Conservation (phyloP, 768 basidiomycete genomes). For the Xanthoconium purpureum region DNA sequence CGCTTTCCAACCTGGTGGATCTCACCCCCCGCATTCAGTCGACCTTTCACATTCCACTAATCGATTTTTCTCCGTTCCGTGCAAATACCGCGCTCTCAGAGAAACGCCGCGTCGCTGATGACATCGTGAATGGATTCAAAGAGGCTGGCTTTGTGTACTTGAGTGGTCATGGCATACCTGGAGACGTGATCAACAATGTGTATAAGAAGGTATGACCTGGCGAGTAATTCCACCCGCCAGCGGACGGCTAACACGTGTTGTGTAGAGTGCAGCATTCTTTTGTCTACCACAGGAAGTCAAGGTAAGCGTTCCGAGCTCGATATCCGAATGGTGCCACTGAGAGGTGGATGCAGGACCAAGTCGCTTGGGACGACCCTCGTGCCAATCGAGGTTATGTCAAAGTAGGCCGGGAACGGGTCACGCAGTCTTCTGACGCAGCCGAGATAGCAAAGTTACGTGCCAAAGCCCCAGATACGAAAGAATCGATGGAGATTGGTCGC, state of each 20-base stretch:
- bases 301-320: constrained; percentile 30
- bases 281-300: constrained; percentile 58
- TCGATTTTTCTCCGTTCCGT: constrained; percentile 73
- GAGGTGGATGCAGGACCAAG: constrained; percentile 40
- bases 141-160: constrained; percentile 81
- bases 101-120: constrained; percentile 59
- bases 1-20: neutral
- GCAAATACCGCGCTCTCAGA: constrained; percentile 47
- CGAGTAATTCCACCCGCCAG: constrained; percentile 1
- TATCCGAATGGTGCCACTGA: neutral
- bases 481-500: constrained; percentile 86
- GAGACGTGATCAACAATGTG: constrained; percentile 51
- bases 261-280: constrained; percentile 77
- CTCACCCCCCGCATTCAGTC: constrained; percentile 24
- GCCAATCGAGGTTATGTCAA: constrained; percentile 83
- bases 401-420: constrained; percentile 79
- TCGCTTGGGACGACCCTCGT: constrained; percentile 83
- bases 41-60: constrained; percentile 66
- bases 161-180: constrained; percentile 65
- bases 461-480: constrained; percentile 78
- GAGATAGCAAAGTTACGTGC: constrained; percentile 75
- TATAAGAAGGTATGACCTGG: constrained; percentile 56
- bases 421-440: constrained; percentile 62
- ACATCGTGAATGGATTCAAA: constrained; percentile 75
- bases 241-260: neutral